These are phyloP conservation scores for Arachnomyces sp. DNA, from an alignment of 2,329 filamentous ascomycete species.

Conservation along the genomic window DNA sequence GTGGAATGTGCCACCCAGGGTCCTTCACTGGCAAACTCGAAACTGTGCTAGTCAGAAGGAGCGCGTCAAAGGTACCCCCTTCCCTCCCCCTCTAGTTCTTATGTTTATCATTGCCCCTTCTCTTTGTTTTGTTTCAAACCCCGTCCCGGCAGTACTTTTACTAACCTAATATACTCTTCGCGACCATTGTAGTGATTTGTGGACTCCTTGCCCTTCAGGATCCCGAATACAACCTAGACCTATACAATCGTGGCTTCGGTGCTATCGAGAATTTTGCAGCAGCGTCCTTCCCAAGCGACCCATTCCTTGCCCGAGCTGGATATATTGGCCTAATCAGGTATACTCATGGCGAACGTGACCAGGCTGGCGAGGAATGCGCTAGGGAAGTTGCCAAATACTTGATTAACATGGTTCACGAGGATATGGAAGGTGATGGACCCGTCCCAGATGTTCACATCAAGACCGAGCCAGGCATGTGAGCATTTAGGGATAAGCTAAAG, in stretches of 20 bases:
- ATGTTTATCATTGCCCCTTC: neutral
- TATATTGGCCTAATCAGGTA: conserved; percentile 16
- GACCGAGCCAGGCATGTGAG: neutral
- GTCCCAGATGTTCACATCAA: conserved; percentile 6
- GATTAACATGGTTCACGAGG: conserved; percentile 21
- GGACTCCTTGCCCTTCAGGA: conserved; percentile 16
- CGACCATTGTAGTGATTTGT: conserved; percentile 15
- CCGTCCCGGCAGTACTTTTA: too few species aligned
- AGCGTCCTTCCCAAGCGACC: conserved; percentile 19
- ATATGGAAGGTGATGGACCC: conserved; percentile 13
- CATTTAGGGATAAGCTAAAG: too few species aligned
- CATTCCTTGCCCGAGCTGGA: conserved; percentile 23
- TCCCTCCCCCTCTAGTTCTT: neutral
- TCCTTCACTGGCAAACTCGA: conserved; percentile 11
- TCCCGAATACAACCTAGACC: conserved; percentile 14
- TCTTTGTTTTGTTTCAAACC: neutral
- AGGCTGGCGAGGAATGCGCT: conserved; percentile 18
- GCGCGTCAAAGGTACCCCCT: conserved; percentile 17
- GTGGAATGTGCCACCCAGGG: conserved; percentile 14
- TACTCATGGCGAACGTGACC: conserved; percentile 3
- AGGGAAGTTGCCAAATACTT: conserved; percentile 21
- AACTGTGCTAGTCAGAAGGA: conserved; percentile 5
- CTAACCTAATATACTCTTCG: neutral
- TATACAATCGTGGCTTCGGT: conserved; percentile 7
- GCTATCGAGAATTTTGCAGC: conserved; percentile 13